These are phyloP conservation scores for Dioszegia aurantiaca DNA, from an alignment of 768 basidiomycete genomes.

Conservation along the genomic window DNA sequence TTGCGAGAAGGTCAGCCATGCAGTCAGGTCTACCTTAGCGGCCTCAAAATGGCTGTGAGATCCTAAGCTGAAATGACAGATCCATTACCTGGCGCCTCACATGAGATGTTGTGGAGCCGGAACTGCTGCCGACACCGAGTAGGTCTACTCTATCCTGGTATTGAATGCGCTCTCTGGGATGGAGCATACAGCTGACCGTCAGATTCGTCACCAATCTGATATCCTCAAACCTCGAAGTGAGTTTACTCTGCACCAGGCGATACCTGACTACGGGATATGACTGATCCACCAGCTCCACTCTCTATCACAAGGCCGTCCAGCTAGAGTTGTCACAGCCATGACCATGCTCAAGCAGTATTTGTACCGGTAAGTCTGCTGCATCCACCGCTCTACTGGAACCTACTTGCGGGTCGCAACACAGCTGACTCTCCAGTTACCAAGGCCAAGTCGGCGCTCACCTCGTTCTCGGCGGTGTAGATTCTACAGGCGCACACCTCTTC, in stretches of 20 bases:
- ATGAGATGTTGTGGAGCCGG: slow-evolving; percentile 98
- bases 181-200: slow-evolving; percentile 14
- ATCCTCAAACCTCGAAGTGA: slow-evolving; percentile 81
- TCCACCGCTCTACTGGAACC: not conserved
- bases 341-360: slow-evolving; percentile 97
- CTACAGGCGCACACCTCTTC: slow-evolving; percentile 89
- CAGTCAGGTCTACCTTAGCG: too few species aligned
- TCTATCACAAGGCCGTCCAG: slow-evolving; percentile 83
- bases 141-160: slow-evolving; percentile 9
- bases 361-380: slow-evolving; percentile 62
- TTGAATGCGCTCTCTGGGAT: not conserved
- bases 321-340: slow-evolving; percentile 95
- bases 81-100: slow-evolving; percentile 91
- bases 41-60: too few species aligned
- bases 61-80: slow-evolving; percentile 57
- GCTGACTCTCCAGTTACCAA: slow-evolving; percentile 64
- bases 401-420: too few species aligned
- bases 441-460: slow-evolving; percentile 92
- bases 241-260: slow-evolving; percentile 4
- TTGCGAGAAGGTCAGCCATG: slow-evolving; percentile 82
- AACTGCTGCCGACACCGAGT: slow-evolving; percentile 91
- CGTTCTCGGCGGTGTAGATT: slow-evolving; percentile 93
- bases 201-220: slow-evolving; percentile 74
- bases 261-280: not conserved
- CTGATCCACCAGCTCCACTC: slow-evolving; percentile 62